phyloP scores from a whole-genome alignment of 345 rosid species.

The Mercurialis annua region DNA sequence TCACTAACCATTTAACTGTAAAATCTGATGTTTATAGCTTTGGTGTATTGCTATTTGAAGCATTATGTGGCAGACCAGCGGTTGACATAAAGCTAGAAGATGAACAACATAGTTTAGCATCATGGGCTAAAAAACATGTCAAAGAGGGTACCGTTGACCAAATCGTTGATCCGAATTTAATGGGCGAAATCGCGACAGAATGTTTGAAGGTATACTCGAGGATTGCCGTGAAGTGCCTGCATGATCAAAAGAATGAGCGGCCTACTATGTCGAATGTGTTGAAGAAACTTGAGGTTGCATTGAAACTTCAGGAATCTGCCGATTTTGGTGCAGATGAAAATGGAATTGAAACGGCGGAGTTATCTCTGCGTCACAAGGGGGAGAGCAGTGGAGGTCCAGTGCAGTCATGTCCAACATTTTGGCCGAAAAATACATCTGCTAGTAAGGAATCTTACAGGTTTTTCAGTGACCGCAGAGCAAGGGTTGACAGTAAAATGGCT shows the following conservation, averaged over 20 bases:
- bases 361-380: too few relatives aligned
- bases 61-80: conserved; percentile 12
- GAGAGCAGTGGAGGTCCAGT: not conserved
- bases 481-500: not conserved
- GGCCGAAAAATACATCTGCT: not conserved
- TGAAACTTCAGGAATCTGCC: conserved; percentile 13
- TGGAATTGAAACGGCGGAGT: not conserved
- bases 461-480: not conserved
- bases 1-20: conserved; percentile 4
- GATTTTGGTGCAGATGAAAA: not conserved
- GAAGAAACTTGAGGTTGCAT: conserved; percentile 8
- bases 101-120: conserved; percentile 9
- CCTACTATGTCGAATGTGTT: conserved; percentile 14
- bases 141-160: conserved; percentile 8
- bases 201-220: conserved; percentile 9
- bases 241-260: not conserved
- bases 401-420: conserved; percentile 6
- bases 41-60: conserved; percentile 16
- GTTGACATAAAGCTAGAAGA: conserved; percentile 15
- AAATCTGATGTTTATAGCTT: conserved; percentile 22
- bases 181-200: conserved; percentile 10
- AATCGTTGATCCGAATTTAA: conserved; percentile 12
- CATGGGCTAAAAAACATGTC: conserved; percentile 6
- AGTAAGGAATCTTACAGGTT: not conserved
- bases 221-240: conserved; percentile 5